These are phyloP conservation scores for Pyrenochaeta sp. DNA, from an alignment of 2,329 filamentous ascomycete genomes.

Conservation along the genomic window DNA sequence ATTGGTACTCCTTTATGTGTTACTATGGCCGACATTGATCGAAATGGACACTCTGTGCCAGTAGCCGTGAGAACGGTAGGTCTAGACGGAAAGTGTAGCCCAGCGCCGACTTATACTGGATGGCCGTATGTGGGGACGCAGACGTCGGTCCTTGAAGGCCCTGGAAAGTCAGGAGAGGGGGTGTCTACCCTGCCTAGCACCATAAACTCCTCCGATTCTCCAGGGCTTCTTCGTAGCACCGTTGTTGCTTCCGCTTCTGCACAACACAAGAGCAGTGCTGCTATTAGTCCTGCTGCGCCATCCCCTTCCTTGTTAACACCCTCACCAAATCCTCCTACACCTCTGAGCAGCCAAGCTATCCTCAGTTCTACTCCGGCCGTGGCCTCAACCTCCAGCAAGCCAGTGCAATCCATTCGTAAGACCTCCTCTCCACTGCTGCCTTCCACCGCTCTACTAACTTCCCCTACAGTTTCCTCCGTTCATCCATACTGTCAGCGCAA, in stretches of 20 bases:
- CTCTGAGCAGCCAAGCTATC: not conserved
- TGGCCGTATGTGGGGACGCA: not conserved
- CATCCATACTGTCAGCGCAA: slow-evolving; percentile 5
- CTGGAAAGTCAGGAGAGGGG: too few relatives aligned
- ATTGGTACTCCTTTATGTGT: slow-evolving; percentile 7
- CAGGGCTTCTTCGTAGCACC: too few relatives aligned
- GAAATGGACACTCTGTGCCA: slow-evolving; percentile 9
- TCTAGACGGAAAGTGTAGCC: slow-evolving; percentile 4
- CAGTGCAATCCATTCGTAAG: not conserved
- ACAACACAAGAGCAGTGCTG: too few relatives aligned
- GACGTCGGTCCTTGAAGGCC: not conserved
- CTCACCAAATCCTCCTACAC: not conserved
- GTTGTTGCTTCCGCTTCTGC: too few relatives aligned
- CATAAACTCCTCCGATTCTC: not conserved
- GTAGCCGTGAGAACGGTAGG: slow-evolving; percentile 6
- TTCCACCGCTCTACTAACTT: not conserved
- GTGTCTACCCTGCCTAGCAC: not conserved
- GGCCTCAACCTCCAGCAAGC: not conserved
- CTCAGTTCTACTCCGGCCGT: not conserved
- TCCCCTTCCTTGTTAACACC: too few relatives aligned
- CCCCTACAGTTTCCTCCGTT: not conserved
- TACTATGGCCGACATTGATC: slow-evolving; percentile 13
- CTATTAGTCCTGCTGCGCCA: too few relatives aligned
- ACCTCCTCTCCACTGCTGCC: not conserved
- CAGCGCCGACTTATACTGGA: slow-evolving; percentile 1